Evolutionary conservation across 2,329 filamentous ascomycete genomes (phyloP).

Genomic region (Gnomoniopsis sp.): DNA sequence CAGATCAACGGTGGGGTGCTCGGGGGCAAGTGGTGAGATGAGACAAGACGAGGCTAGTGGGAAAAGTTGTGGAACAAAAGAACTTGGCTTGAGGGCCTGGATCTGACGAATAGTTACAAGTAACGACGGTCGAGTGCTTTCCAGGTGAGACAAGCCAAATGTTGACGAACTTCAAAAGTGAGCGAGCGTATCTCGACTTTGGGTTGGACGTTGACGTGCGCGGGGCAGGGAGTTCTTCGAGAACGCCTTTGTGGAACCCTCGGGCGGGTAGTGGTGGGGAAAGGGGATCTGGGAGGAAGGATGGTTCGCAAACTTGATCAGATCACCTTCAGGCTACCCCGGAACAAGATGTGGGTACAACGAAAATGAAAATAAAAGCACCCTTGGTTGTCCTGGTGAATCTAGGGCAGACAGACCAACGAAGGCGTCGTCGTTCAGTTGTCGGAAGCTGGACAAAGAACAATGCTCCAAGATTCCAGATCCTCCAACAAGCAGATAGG

Average conservation of each 20-base stretch:
- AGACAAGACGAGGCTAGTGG: neutral
- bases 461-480: neutral
- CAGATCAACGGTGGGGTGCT: neutral
- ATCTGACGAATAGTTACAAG: neutral
- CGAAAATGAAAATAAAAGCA: too few relatives aligned
- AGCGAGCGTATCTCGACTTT: conserved; percentile 13
- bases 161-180: neutral
- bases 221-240: conserved; percentile 7
- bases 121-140: neutral
- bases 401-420: too few relatives aligned
- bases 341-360: neutral
- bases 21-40: neutral
- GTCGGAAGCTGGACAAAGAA: neutral
- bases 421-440: neutral
- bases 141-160: conserved; percentile 3
- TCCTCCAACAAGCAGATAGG: neutral
- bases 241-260: conserved; percentile 12
- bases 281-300: conserved; percentile 1
- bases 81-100: neutral
- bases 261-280: conserved; percentile 14
- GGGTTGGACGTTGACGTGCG: conserved; percentile 11
- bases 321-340: neutral
- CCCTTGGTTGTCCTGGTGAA: neutral
- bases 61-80: conserved; percentile 6
- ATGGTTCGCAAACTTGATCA: neutral